Base-by-base conservation (phyloP, 2,329 filamentous ascomycete genomes). In the Microsporum ferrugineum region DNA sequence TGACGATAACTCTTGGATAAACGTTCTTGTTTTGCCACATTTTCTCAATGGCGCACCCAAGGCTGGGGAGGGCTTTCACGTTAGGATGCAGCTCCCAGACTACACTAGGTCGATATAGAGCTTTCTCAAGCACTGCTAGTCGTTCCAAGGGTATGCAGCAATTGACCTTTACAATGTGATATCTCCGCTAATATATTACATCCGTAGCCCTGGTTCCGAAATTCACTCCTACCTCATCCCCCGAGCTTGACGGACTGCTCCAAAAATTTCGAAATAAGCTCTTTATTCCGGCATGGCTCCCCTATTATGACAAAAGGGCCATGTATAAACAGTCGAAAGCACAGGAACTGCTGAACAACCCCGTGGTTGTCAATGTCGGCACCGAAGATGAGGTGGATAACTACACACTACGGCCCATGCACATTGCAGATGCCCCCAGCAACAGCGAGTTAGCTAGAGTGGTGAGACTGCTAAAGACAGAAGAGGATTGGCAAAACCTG, bases 241-340 rank as follows among this genome's bases (percentile, higher is more conserved):
- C 72, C 57, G 72, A 77, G 65, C 68, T 78, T 61, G 71, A 77
- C 64, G 65, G 71, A 49, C 68, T 73, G 57, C 71, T 79, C 36
- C 65, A 70, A 33, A 69, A 68, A 62, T 77, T 75, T 67, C 76
- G 76, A 64, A 66, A 77, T 63, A 71, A 74, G 45, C 68, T 78
- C 57, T 78, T 79, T 66, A 73, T 77, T 36, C 77, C 76, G 33
- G 70, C 69, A 57, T 71, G 71, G 41, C 71, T 78, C 3, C 66
- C 68, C 39, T 62, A 67, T 4, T 69, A 69, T 47, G 76, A 78
- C 61, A 70, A 70, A 62, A 70, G 68, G 45, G 69, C 75, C 51
- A 71, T 78, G 61, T 77, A 74, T 67, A 71, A 71, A 57, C 63
- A 70, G 36, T 72, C 70, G 41, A 70, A 73, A 53, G 68, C 70